These are phyloP conservation scores for Nephelium lappaceum DNA, from an alignment of 345 rosid genomes.

Conservation along the genomic window DNA sequence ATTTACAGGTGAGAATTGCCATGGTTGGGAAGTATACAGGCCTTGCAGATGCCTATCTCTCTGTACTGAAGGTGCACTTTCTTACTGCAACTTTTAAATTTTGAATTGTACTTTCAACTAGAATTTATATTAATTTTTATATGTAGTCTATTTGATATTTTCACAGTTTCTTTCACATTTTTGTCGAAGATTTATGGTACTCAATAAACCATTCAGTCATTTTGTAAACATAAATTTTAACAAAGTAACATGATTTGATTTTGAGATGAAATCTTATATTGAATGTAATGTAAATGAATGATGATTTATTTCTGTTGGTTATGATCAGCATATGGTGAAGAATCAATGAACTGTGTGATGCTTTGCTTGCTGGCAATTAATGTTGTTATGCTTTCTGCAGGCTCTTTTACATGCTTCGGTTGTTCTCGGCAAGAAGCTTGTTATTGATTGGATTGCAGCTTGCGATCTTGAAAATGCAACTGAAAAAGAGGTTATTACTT, in stretches of 20 bases:
- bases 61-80: constrained; percentile 64
- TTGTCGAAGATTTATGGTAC: background rate
- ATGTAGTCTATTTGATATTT: background rate
- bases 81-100: background rate
- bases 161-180: background rate
- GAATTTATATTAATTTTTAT: background rate
- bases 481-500: constrained; percentile 54
- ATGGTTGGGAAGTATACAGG: constrained; percentile 95
- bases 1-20: constrained; percentile 82
- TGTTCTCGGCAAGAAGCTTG: constrained; percentile 66
- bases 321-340: too few species aligned
- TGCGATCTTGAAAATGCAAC: constrained; percentile 74
- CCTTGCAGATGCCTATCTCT: constrained; percentile 90
- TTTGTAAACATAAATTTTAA: background rate
- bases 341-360: background rate
- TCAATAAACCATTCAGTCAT: background rate
- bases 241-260: too few species aligned
- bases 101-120: background rate
- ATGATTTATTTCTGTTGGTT: background rate
- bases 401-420: constrained; percentile 98
- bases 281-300: background rate
- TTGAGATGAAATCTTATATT: background rate
- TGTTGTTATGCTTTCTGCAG: constrained; percentile 38
- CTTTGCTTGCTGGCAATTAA: constrained; percentile 13
- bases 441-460: constrained; percentile 89